phyloP scores from a whole-genome alignment of 73 alveolate species.

The Symbiodinium natans region DNA sequence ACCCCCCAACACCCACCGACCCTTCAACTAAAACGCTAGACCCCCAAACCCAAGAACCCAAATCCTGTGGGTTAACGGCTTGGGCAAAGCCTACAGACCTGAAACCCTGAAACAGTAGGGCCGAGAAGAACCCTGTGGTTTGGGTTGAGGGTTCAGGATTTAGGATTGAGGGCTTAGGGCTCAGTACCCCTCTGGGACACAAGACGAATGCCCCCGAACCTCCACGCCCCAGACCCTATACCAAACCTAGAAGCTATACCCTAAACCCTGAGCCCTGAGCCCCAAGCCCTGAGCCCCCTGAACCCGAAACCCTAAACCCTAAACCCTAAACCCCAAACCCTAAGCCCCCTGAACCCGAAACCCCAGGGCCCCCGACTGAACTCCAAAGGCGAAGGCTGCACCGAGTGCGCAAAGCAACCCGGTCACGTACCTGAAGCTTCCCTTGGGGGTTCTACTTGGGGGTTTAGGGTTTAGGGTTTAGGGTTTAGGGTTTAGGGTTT shows the following conservation, averaged over 20 bases:
- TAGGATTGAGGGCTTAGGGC: too few species aligned
- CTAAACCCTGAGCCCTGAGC: too few species aligned
- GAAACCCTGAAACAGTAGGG: not conserved
- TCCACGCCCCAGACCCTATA: too few species aligned
- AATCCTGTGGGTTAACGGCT: too few species aligned
- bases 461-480: not conserved
- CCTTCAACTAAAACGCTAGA: too few species aligned
- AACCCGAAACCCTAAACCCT: not conserved
- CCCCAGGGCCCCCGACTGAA: conserved; percentile 18
- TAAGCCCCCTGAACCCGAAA: not conserved
- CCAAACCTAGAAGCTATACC: not conserved
- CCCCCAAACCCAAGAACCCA: too few species aligned
- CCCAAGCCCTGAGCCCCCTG: not conserved
- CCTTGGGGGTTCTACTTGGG: too few species aligned
- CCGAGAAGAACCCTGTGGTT: not conserved
- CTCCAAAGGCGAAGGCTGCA: conserved; percentile 69
- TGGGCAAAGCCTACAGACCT: not conserved
- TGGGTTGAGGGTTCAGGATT: not conserved
- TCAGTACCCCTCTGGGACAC: too few species aligned
- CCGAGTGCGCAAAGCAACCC: conserved; percentile 69
- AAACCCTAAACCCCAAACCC: not conserved
- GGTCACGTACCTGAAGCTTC: not conserved
- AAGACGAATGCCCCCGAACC: too few species aligned
- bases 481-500: too few species aligned
- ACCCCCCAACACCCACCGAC: too few species aligned